Evolutionary conservation across 2,329 filamentous ascomycete species (phyloP).

Genomic region (Calycina marina): DNA sequence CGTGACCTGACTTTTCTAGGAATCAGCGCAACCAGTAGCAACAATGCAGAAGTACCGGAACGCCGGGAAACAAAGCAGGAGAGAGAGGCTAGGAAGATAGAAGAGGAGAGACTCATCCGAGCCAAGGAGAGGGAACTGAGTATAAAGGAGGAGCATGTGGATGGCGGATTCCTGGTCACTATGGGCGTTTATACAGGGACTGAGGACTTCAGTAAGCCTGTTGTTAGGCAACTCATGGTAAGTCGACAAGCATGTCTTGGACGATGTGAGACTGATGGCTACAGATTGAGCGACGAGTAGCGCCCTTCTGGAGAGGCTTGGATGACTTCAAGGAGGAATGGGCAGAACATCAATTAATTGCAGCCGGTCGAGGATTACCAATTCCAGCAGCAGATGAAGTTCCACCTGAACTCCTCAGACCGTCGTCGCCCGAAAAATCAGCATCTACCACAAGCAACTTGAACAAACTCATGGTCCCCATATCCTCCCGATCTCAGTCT

Average conservation of each 20-base stretch:
- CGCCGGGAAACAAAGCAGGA: conserved; percentile 84
- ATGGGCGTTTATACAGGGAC: conserved; percentile 82
- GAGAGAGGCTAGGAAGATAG: conserved; percentile 70
- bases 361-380: conserved; percentile 69
- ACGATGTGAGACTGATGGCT: conserved; percentile 10
- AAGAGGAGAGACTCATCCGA: conserved; percentile 63
- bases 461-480: conserved; percentile 64
- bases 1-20: conserved; percentile 22
- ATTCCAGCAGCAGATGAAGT: conserved; percentile 76
- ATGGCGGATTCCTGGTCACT: conserved; percentile 89
- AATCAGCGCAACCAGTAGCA: conserved; percentile 13
- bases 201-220: conserved; percentile 83
- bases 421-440: conserved; percentile 30
- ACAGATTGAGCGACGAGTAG: conserved; percentile 81
- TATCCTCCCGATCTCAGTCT: conserved; percentile 62
- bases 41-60: conserved; percentile 17
- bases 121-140: conserved; percentile 80
- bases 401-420: conserved; percentile 49
- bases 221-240: conserved; percentile 86
- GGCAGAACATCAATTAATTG: conserved; percentile 92
- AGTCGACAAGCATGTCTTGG: conserved; percentile 12
- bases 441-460: conserved; percentile 44
- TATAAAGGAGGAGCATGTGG: conserved; percentile 80
- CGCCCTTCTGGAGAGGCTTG: conserved; percentile 89
- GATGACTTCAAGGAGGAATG: conserved; percentile 80